phyloP scores from a whole-genome alignment of 1,284 basidiomycete genomes.

The Leucoagaricus sp. region DNA sequence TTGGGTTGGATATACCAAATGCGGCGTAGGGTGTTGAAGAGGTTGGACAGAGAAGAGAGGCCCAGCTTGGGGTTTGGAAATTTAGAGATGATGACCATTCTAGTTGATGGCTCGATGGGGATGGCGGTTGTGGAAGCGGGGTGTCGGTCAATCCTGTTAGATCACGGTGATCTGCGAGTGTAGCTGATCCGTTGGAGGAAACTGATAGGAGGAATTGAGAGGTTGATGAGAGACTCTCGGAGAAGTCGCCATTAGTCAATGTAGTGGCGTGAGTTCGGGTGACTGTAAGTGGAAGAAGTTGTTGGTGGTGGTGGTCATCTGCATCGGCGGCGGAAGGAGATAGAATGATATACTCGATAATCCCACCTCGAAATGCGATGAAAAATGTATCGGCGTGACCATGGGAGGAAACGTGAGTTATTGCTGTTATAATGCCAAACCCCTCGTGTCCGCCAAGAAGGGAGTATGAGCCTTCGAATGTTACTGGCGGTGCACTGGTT shows the following conservation, averaged over 20 bases:
- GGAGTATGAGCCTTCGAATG: constrained; percentile 50
- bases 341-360: constrained; percentile 42
- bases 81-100: constrained; percentile 34
- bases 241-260: constrained; percentile 37
- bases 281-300: constrained; percentile 13
- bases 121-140: background rate
- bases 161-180: constrained; percentile 30
- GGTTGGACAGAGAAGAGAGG: constrained; percentile 50
- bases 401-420: constrained; percentile 48
- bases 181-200: constrained; percentile 53
- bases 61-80: constrained; percentile 59
- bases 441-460: constrained; percentile 38
- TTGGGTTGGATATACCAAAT: constrained; percentile 60
- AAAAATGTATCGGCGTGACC: constrained; percentile 51
- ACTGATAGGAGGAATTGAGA: constrained; percentile 51
- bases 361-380: constrained; percentile 64
- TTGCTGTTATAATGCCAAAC: constrained; percentile 52
- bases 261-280: constrained; percentile 14
- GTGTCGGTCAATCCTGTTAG: too few relatives aligned
- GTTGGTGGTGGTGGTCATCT: background rate
- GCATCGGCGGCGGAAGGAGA: background rate
- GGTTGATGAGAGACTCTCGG: constrained; percentile 56
- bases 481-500: constrained; percentile 42
- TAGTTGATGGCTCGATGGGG: background rate
- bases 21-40: constrained; percentile 60